Evolutionary conservation across 2,329 filamentous ascomycete species (phyloP), one percentile per base, ranked within the genome.

Genomic region (Uncinocarpus reesii): DNA sequence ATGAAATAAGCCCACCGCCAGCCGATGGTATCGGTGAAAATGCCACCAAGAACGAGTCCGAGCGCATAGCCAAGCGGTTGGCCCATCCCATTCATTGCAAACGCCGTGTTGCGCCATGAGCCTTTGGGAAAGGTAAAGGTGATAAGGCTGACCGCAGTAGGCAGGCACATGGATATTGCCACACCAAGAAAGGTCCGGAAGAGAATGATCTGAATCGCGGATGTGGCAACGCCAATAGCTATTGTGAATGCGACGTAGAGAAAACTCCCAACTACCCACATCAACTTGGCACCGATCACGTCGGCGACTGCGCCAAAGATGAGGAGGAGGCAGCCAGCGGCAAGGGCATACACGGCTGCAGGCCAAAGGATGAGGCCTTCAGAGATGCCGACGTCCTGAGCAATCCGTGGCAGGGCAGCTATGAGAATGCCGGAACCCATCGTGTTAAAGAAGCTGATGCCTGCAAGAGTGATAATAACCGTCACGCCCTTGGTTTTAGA

Each of bases 1-100:
- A 73, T 62, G 52, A 74, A 68, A 55, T 71, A 74, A 0, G 67
- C 70, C 60, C 63, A 70, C 66, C 51, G 48, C 76, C 75, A 79
- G 2, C 73, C 72, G 35, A 75, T 67, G 0, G 63, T 67, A 23
- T 73, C 65, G 26, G 78, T 67, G 2, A 78, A 59, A 0, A 76
- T 53, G 50, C 74, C 74, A 24, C 73, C 71, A 4, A 76, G 58
- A 3, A 70, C 62, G 1, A 77, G 60, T 0, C 74, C 74, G 1
- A 74, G 44, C 0, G 62, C 65, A 52, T 72, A 76, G 0, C 74
- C 74, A 13, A 75, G 52, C 0, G 73, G 73, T 44, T 75, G 71
- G 8, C 67, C 66, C 24, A 65, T 65, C 3, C 36, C 36, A 15
- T 40, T 40, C 36, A 65, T 64, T 0, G 71, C 69, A 55, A 76